Percentiles rank a stretch among this genome's conserved stretches.
Evolutionary conservation across 2,329 filamentous ascomycete species (phyloP).

Genomic region (Venturia asperata): DNA sequence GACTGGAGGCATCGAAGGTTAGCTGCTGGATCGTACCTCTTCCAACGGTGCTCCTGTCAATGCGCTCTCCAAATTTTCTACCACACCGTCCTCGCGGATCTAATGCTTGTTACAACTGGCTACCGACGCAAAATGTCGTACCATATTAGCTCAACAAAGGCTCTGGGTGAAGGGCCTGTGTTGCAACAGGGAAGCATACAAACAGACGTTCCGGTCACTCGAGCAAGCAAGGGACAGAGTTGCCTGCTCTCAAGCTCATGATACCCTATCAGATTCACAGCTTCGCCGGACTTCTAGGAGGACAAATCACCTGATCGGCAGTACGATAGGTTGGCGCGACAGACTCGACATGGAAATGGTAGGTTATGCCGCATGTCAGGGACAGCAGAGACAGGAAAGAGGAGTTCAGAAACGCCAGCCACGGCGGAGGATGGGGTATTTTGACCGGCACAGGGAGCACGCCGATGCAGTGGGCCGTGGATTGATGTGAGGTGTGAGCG

Average conservation of each 20-base stretch:
- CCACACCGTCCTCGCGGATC: not conserved
- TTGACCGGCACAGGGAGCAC: not conserved
- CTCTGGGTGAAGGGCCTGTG: not conserved
- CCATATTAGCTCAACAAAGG: not conserved
- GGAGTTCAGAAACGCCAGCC: not conserved
- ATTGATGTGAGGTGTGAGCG: not conserved
- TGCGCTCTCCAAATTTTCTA: not conserved
- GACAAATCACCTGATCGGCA: not conserved
- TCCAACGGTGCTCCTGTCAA: not conserved
- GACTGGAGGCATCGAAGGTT: not conserved
- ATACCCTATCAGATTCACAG: not conserved
- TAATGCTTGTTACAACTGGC: not conserved
- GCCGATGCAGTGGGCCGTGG: constrained; percentile 13
- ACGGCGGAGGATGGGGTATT: not conserved
- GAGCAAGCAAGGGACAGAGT: not conserved
- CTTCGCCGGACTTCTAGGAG: not conserved
- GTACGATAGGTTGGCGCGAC: not conserved
- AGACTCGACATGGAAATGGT: not conserved
- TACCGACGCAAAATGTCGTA: not conserved
- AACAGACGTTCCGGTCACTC: not conserved
- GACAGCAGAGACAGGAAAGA: not conserved
- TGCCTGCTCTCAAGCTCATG: not conserved
- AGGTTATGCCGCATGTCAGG: not conserved
- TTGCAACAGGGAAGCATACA: not conserved
- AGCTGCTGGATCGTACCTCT: not conserved